A percentile compares a stretch with the other conserved stretches of the same genome.
These are phyloP conservation scores for Fusarium napiforme DNA, from an alignment of 2,329 filamentous ascomycete genomes.

Conservation along the genomic window DNA sequence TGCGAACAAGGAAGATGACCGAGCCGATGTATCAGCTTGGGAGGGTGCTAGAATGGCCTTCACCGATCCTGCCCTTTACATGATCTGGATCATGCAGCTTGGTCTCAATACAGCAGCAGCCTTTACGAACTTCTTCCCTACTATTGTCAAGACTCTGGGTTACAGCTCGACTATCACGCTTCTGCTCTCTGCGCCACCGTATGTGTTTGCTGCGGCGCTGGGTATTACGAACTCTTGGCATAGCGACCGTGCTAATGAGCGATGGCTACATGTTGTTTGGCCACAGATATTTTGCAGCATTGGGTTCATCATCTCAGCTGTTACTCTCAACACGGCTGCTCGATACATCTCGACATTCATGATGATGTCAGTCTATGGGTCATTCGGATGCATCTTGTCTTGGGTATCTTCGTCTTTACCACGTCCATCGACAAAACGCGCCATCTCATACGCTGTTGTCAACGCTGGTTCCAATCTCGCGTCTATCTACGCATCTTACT, in stretches of 20 bases:
- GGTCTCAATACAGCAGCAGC: conserved; percentile 11
- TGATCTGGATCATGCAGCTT: conserved; percentile 21
- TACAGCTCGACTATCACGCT: conserved; percentile 9
- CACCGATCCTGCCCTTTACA: conserved; percentile 2
- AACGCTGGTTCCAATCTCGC: conserved; percentile 7
- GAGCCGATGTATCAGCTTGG: neutral
- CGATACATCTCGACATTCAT: conserved; percentile 13
- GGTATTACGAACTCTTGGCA: conserved; percentile 17
- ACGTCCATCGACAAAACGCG: conserved; percentile 9
- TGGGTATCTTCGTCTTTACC: conserved; percentile 13
- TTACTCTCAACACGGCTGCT: conserved; percentile 8
- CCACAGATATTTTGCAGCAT: conserved; percentile 8
- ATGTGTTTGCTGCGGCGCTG: conserved; percentile 3
- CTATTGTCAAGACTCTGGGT: conserved; percentile 3
- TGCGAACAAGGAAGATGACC: conserved; percentile 7
- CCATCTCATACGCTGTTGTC: conserved; percentile 8
- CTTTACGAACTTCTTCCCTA: conserved; percentile 18
- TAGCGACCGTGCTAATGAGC: conserved; percentile 1
- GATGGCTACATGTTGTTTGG: conserved; percentile 15
- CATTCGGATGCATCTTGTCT: conserved; percentile 7
- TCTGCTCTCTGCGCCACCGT: conserved; percentile 5
- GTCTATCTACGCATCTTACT: conserved; percentile 12
- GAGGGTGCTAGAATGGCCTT: conserved; percentile 13
- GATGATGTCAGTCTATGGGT: conserved; percentile 24
- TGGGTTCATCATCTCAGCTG: conserved; percentile 12